Evolutionary conservation across 768 basidiomycete genomes (phyloP).

Genomic region (Lentinus brumalis): DNA sequence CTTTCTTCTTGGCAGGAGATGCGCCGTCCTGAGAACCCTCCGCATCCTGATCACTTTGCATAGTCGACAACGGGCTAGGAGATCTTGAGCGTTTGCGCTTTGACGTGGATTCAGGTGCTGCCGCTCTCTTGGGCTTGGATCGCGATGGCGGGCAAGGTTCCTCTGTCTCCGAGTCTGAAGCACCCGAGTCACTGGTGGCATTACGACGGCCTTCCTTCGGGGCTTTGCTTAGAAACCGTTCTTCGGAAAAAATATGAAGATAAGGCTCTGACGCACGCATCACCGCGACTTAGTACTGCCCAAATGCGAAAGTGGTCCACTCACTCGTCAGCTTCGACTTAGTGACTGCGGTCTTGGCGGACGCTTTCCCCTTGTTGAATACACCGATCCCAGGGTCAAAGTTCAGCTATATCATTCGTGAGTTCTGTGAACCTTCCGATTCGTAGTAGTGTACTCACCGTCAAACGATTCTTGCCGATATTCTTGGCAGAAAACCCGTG

Average conservation of each 20-base stretch:
- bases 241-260: slow-evolving; percentile 26
- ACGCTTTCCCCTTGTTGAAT: slow-evolving; percentile 68
- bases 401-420: slow-evolving; percentile 27
- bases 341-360: slow-evolving; percentile 40
- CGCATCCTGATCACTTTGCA: not conserved
- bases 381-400: slow-evolving; percentile 54
- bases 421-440: not conserved
- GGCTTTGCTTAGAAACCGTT: slow-evolving; percentile 22
- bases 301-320: not conserved
- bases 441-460: slow-evolving; percentile 41
- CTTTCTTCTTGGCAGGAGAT: not conserved
- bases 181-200: not conserved
- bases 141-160: not conserved
- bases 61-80: not conserved
- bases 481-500: slow-evolving; percentile 67
- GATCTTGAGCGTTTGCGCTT: not conserved
- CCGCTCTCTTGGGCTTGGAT: not conserved
- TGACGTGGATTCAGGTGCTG: not conserved
- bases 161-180: not conserved
- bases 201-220: not conserved
- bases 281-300: slow-evolving; percentile 1
- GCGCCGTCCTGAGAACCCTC: not conserved
- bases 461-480: slow-evolving; percentile 61
- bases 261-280: slow-evolving; percentile 3
- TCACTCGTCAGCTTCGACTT: slow-evolving; percentile 32